A percentile compares a stretch with the other conserved stretches of the same genome.
Evolutionary conservation across 495 filamentous ascomycete genomes (phyloP).

Genomic region (Alectoria sarmentosa): DNA sequence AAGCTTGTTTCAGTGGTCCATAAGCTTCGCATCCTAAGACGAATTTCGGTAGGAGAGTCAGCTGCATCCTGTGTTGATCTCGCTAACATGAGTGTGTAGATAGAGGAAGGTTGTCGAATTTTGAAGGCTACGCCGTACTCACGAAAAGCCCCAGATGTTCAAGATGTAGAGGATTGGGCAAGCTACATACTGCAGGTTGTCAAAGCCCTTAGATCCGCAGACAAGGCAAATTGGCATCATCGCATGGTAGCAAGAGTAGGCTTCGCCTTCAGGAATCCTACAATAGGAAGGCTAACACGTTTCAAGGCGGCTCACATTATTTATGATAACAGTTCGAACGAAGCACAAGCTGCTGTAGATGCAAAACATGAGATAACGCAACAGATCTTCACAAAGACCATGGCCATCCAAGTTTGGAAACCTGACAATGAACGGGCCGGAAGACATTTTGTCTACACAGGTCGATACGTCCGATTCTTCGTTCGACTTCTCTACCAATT

Average conservation of each 20-base stretch:
- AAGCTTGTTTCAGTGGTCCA: conserved; percentile 83
- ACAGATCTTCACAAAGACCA: conserved; percentile 90
- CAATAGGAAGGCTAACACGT: conserved; percentile 21
- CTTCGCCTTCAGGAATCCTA: not conserved
- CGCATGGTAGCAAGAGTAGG: conserved; percentile 70
- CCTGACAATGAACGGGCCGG: conserved; percentile 88
- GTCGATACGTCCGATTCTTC: conserved; percentile 80
- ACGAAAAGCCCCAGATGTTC: conserved; percentile 40
- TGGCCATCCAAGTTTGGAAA: conserved; percentile 92
- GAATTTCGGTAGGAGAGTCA: conserved; percentile 32
- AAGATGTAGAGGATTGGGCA: conserved; percentile 62
- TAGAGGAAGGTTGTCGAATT: conserved; percentile 45
- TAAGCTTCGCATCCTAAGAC: conserved; percentile 57
- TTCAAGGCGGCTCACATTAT: conserved; percentile 60
- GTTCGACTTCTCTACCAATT: conserved; percentile 63
- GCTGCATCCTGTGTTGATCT: conserved; percentile 9
- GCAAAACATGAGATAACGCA: conserved; percentile 74
- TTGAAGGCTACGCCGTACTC: conserved; percentile 52
- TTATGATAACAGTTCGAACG: conserved; percentile 49
- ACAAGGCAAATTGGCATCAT: conserved; percentile 97
- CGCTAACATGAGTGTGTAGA: conserved; percentile 27
- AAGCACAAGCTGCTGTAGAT: conserved; percentile 43
- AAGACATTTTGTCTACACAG: conserved; percentile 89
- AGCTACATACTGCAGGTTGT: conserved; percentile 65
- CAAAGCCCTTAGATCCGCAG: conserved; percentile 67